Conservation (phyloP, 768 basidiomycete species). For the Candolleomyces aberdarensis region DNA sequence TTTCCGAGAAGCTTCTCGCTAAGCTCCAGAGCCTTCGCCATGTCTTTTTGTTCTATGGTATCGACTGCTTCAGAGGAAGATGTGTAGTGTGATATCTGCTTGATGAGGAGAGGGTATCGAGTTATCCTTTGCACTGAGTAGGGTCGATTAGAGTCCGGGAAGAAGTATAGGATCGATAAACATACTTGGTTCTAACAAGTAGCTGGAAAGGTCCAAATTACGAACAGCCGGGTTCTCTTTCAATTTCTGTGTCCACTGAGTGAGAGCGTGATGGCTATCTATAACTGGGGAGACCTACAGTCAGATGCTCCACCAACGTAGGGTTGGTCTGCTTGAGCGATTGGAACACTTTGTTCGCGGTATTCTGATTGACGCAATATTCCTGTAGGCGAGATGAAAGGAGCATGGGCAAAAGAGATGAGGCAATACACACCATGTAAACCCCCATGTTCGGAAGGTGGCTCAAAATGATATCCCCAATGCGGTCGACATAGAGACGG, state of each 20-base stretch:
- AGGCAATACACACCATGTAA: conserved; percentile 59
- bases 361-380: conserved; percentile 88
- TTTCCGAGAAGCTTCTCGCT: conserved; percentile 71
- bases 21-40: conserved; percentile 53
- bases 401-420: not conserved
- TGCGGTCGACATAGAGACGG: conserved; percentile 84
- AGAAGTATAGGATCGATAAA: conserved; percentile 8
- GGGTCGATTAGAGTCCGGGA: not conserved
- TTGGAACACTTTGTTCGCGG: conserved; percentile 73
- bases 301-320: conserved; percentile 61
- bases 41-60: conserved; percentile 45
- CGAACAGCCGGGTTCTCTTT: conserved; percentile 72
- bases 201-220: conserved; percentile 87
- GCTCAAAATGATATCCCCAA: conserved; percentile 78
- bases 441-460: conserved; percentile 76
- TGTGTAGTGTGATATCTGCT: conserved; percentile 79
- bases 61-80: conserved; percentile 42
- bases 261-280: not conserved
- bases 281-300: conserved; percentile 39
- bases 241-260: not conserved
- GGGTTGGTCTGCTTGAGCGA: conserved; percentile 67
- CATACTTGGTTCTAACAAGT: conserved; percentile 87
- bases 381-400: conserved; percentile 38
- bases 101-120: conserved; percentile 86
- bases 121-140: conserved; percentile 90